Base-by-base conservation (phyloP, 805 yeast genomes). In the Monosporozyma aquatica region DNA sequence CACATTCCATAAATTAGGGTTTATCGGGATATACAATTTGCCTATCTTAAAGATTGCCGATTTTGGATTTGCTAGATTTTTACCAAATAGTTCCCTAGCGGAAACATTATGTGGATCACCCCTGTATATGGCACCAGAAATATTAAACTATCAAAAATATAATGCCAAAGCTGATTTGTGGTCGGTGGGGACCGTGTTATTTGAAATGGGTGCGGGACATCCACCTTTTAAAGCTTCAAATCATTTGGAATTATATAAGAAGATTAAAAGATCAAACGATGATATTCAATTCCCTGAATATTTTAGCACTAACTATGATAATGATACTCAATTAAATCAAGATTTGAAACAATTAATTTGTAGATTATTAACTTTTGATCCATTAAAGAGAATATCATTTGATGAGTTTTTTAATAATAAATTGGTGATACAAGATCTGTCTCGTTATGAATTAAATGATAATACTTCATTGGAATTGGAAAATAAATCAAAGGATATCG, bases 51-150 rank as follows among this genome's bases (percentile, higher is more conserved):
- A 90, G 62, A 80, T 92, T 46, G 98, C 98, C 10, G 98, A 92
- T 66, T 92, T 92, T 64, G 98, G 98, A 1, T 92, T 92, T 67
- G 98, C 98, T 5, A 72, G 97, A 47, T 85, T 89, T 58, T 70
- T 92, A 54, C 98, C 98, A 6, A 79, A 84, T 39, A 83, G 97
- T 2, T 81, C 95, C 1, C 71, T 92, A 76, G 97, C 97, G 1
- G 98, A 92, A 59, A 92, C 98, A 1, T 69, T 92, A 51, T 92
- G 98, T 70, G 98, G 98, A 1, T 86, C 95, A 9, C 98, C 98
- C 3, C 72, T 92, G 35, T 92, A 92, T 64, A 92, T 92, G 98
- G 98, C 98, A 0, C 98, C 98, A 0, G 98, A 92, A 65, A 92
- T 92, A 38, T 68, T 92, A 52, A 72, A 95, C 48, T 89, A 86